Percentiles rank a stretch among this genome's conserved stretches.
These are phyloP conservation scores for Sphagnum fallax DNA, from an alignment of 228 moss, liverwort and hornwort genomes.

Conservation along the genomic window DNA sequence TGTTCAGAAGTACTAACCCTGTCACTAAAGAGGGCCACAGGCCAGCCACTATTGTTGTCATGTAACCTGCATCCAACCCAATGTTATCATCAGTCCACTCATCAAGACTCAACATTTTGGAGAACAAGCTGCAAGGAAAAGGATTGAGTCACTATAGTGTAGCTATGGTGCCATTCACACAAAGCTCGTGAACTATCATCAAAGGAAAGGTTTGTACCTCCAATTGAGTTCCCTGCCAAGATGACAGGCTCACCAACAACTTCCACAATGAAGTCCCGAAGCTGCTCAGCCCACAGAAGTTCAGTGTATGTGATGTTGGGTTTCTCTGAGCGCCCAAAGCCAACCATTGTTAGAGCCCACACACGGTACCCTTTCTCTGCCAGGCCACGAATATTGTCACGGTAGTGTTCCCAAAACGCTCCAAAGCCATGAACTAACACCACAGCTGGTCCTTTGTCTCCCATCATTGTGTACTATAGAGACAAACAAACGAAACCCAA, in stretches of 20 bases:
- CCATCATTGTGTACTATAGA: slow-evolving; percentile 70
- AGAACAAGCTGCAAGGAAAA: not conserved
- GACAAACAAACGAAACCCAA: not conserved
- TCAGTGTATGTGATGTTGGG: slow-evolving; percentile 80
- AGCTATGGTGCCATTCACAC: not conserved
- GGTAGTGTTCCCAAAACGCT: slow-evolving; percentile 96
- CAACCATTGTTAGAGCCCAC: slow-evolving; percentile 86
- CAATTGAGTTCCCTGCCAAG: slow-evolving; percentile 86
- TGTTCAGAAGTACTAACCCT: slow-evolving; percentile 75
- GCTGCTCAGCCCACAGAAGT: slow-evolving; percentile 81
- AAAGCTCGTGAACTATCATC: not conserved
- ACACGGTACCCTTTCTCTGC: slow-evolving; percentile 78
- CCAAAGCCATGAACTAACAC: slow-evolving; percentile 96
- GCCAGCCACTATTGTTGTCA: slow-evolving; percentile 69
- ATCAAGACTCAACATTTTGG: not conserved
- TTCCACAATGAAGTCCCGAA: slow-evolving; percentile 87
- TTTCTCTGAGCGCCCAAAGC: slow-evolving; percentile 97
- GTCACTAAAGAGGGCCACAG: slow-evolving; percentile 85
- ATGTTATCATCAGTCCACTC: not conserved
- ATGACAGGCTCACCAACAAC: slow-evolving; percentile 80
- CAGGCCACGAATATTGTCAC: slow-evolving; percentile 76
- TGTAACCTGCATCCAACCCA: slow-evolving; percentile 41
- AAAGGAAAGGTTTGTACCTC: slow-evolving; percentile 26
- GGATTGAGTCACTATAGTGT: not conserved
- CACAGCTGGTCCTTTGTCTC: slow-evolving; percentile 70